phyloP scores from a whole-genome alignment of 176 grass and related monocot genomes.

The Sorghum bicolor region DNA sequence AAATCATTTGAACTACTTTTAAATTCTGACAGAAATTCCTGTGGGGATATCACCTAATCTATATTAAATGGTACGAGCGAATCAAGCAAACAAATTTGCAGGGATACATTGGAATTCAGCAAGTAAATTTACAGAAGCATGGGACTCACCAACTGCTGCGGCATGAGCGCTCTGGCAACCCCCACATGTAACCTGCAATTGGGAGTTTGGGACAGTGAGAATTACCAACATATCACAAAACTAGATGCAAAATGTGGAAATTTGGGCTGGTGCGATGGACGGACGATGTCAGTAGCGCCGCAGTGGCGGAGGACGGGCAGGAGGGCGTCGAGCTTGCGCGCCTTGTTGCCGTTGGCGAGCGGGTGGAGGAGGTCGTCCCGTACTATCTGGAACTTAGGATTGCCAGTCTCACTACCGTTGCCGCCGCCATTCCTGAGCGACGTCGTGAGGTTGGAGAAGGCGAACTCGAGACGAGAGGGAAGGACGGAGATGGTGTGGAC shows the following conservation, averaged over 20 bases:
- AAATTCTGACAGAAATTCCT: neutral
- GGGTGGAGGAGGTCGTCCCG: constrained; percentile 92
- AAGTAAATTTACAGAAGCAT: neutral
- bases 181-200: constrained; percentile 70
- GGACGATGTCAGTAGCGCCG: constrained; percentile 51
- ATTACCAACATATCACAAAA: neutral
- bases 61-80: neutral
- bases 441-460: constrained; percentile 48
- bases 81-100: neutral
- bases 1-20: neutral
- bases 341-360: constrained; percentile 86
- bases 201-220: neutral
- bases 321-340: constrained; percentile 86
- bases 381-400: constrained; percentile 48
- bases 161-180: constrained; percentile 91
- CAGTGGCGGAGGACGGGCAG: constrained; percentile 53
- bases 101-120: neutral
- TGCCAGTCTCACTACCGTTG: neutral
- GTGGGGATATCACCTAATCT: neutral
- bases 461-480: constrained; percentile 25
- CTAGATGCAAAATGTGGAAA: neutral
- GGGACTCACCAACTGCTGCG: constrained; percentile 67
- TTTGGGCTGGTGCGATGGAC: neutral
- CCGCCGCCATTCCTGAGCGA: constrained; percentile 13
- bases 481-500: constrained; percentile 62